These are phyloP conservation scores for Mimosa pudica DNA, from an alignment of 306 rosid species.

Conservation along the genomic window DNA sequence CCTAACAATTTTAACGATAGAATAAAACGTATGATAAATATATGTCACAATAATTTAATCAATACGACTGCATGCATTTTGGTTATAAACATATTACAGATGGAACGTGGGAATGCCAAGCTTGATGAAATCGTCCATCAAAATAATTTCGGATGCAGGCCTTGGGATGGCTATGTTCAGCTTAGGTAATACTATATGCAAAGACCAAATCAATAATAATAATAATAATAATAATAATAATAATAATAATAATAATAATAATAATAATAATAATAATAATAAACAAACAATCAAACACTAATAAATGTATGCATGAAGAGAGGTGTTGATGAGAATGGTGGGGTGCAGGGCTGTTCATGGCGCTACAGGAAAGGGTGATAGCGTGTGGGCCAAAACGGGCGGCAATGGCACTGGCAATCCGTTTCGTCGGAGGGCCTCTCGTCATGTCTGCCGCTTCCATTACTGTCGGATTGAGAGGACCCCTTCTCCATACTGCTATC, in stretches of 20 bases:
- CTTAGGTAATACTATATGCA: slow-evolving; percentile 49
- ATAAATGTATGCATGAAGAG: background rate
- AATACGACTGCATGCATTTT: background rate
- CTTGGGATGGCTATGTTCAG: slow-evolving; percentile 99
- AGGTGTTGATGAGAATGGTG: background rate
- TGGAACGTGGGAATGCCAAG: slow-evolving; percentile 85
- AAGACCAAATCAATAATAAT: background rate
- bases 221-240: no score
- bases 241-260: no score
- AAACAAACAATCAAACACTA: no score
- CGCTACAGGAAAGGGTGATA: slow-evolving; percentile 87
- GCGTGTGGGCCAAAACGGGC: slow-evolving; percentile 86
- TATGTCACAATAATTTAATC: background rate
- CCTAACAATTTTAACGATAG: no score
- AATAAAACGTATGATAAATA: no score
- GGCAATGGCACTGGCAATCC: slow-evolving; percentile 78
- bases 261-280: no score
- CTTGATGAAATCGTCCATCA: slow-evolving; percentile 68
- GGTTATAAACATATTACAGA: slow-evolving; percentile 43
- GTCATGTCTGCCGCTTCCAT: slow-evolving; percentile 91
- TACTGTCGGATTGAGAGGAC: slow-evolving; percentile 74
- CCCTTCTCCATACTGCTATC: slow-evolving; percentile 78
- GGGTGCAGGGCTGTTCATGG: slow-evolving; percentile 87
- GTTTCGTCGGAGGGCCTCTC: slow-evolving; percentile 89
- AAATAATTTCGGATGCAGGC: slow-evolving; percentile 90